Conservation (phyloP, 2,329 filamentous ascomycete species). For the Furcasterigmium sp. region DNA sequence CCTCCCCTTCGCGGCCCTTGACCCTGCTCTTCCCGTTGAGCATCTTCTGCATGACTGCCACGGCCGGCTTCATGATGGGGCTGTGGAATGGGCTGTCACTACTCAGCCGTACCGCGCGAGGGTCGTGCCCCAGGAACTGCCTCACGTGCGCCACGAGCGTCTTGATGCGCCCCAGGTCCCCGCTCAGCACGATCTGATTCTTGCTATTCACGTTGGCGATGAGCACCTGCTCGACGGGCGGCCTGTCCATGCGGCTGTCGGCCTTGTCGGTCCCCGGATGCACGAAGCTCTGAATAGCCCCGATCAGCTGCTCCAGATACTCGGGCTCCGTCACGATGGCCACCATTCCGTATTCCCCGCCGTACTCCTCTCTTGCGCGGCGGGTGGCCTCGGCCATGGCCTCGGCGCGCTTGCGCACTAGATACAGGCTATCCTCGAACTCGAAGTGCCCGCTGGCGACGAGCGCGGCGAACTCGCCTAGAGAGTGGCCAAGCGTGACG, state of each 20-base stretch:
- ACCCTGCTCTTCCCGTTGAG: slow-evolving; percentile 55
- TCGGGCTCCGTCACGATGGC: slow-evolving; percentile 83
- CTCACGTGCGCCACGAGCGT: slow-evolving; percentile 78
- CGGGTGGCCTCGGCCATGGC: slow-evolving; percentile 75
- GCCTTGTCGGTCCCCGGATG: slow-evolving; percentile 58
- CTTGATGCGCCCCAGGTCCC: slow-evolving; percentile 76
- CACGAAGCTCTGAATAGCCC: slow-evolving; percentile 74
- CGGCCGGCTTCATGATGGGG: slow-evolving; percentile 83
- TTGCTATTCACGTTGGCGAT: slow-evolving; percentile 95
- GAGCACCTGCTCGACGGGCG: slow-evolving; percentile 78
- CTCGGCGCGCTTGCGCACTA: slow-evolving; percentile 74
- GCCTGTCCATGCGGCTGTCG: slow-evolving; percentile 62
- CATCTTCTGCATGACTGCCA: slow-evolving; percentile 64
- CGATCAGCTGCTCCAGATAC: slow-evolving; percentile 64
- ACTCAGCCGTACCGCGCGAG: slow-evolving; percentile 78
- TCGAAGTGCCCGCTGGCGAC: slow-evolving; percentile 77
- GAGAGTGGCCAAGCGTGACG: slow-evolving; percentile 81
- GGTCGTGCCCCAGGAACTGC: slow-evolving; percentile 88
- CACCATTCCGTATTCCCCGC: slow-evolving; percentile 90
- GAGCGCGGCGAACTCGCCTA: slow-evolving; percentile 89
- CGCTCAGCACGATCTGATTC: slow-evolving; percentile 92
- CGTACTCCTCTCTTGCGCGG: slow-evolving; percentile 58
- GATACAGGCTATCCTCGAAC: slow-evolving; percentile 70
- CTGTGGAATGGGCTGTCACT: slow-evolving; percentile 89
- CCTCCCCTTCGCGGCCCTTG: slow-evolving; percentile 47